Conservation (phyloP, 163 green algal genomes). For the Scenedesmus sp. region DNA sequence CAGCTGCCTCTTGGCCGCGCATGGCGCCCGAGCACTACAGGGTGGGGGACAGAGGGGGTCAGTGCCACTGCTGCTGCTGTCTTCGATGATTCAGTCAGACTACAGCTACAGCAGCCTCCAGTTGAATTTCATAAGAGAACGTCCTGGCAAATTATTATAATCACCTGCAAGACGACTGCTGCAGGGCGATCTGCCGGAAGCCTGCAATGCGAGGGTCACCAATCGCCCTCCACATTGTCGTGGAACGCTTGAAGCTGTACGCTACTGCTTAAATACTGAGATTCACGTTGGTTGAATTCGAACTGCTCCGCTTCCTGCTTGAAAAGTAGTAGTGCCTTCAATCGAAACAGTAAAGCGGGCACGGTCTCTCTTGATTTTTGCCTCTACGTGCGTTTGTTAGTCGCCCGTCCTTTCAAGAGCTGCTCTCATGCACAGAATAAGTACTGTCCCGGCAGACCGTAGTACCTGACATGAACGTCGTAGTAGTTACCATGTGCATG, state of each 20-base stretch:
- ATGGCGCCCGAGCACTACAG: neutral
- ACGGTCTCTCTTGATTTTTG: neutral
- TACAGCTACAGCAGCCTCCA: neutral
- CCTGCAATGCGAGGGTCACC: neutral
- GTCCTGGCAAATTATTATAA: neutral
- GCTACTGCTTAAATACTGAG: neutral
- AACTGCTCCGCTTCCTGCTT: neutral
- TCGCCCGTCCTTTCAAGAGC: too few relatives aligned
- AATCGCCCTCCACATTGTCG: neutral
- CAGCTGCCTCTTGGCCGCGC: neutral
- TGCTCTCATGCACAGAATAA: too few relatives aligned
- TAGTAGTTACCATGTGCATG: neutral
- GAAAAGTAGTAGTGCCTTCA: neutral
- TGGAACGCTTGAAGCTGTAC: neutral
- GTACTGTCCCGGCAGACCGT: neutral
- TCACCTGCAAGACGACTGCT: neutral
- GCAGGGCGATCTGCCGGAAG: neutral
- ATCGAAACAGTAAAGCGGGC: neutral
- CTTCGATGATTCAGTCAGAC: neutral
- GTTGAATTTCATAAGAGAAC: neutral
- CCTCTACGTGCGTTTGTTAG: neutral
- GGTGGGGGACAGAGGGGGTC: neutral
- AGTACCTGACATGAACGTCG: neutral
- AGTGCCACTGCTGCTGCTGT: neutral
- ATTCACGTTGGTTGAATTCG: neutral